A percentile compares a stretch with the other conserved stretches of the same genome.
Conservation (phyloP, 768 basidiomycete species). For the Peribolospora kevripleyi region DNA sequence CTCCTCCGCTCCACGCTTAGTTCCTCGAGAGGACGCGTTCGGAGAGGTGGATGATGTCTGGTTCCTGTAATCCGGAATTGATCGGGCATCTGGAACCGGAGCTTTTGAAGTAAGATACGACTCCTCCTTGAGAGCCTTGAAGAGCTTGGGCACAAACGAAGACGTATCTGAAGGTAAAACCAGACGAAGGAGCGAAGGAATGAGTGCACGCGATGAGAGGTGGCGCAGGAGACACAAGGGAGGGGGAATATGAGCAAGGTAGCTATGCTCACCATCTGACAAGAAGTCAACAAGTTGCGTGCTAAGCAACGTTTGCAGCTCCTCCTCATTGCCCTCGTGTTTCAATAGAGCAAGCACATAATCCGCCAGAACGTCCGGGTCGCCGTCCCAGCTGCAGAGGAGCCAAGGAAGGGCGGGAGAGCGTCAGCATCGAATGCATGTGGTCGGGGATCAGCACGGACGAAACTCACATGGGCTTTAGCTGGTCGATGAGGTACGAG, state of each 20-base stretch:
- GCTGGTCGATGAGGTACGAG: constrained; percentile 63
- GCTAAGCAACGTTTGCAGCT: constrained; percentile 54
- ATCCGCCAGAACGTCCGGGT: constrained; percentile 75
- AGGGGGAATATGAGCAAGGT: too few species aligned
- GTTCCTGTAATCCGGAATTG: neutral
- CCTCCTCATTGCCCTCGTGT: constrained; percentile 57
- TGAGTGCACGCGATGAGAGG: constrained; percentile 1
- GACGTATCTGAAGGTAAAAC: constrained; percentile 30
- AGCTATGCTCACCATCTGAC: constrained; percentile 41
- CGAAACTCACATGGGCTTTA: constrained; percentile 61
- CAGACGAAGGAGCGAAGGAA: constrained; percentile 2
- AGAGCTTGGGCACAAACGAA: constrained; percentile 60
- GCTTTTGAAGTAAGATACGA: constrained; percentile 6
- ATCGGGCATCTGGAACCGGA: neutral
- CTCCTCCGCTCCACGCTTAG: neutral
- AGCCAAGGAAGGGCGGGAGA: neutral
- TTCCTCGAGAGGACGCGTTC: neutral
- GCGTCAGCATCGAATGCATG: constrained; percentile 1
- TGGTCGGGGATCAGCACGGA: neutral
- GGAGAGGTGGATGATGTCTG: neutral
- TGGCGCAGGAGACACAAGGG: neutral
- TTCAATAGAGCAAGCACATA: constrained; percentile 83
- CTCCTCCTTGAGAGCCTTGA: constrained; percentile 36
- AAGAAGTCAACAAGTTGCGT: constrained; percentile 74
- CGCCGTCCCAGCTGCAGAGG: constrained; percentile 64